Conservation (phyloP, 2,329 filamentous ascomycete genomes). For the Karstenula rhodostoma region DNA sequence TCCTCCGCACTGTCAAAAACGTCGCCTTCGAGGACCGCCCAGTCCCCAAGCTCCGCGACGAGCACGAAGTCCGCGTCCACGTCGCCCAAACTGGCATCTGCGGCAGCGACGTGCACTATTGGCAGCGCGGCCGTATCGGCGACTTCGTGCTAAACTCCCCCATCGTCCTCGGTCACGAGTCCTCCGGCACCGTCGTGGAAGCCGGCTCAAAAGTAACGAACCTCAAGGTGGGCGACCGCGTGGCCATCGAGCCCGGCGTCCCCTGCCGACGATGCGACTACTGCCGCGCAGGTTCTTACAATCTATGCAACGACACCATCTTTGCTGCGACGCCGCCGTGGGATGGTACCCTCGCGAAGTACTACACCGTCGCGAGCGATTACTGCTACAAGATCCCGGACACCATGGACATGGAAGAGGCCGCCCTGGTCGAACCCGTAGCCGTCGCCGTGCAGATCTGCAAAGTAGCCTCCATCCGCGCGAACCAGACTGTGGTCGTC, state of each 20-base stretch:
- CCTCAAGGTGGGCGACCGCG: constrained; percentile 35
- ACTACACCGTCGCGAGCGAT: constrained; percentile 32
- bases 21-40: constrained; percentile 57
- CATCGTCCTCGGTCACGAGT: constrained; percentile 40
- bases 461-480: constrained; percentile 24
- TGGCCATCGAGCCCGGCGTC: constrained; percentile 27
- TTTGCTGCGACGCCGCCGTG: constrained; percentile 37
- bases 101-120: constrained; percentile 64
- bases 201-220: constrained; percentile 32
- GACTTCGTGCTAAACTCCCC: constrained; percentile 31
- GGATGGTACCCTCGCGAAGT: constrained; percentile 37
- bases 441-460: constrained; percentile 36
- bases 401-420: constrained; percentile 34
- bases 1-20: constrained; percentile 56
- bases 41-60: constrained; percentile 40
- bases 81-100: constrained; percentile 85
- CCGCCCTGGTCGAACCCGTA: constrained; percentile 37
- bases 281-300: constrained; percentile 27
- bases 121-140: constrained; percentile 36
- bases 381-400: constrained; percentile 38
- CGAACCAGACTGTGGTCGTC: constrained; percentile 26
- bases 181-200: constrained; percentile 33
- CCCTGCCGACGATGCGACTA: constrained; percentile 10
- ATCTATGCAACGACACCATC: constrained; percentile 33
- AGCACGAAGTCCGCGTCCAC: constrained; percentile 73